These are phyloP conservation scores for Trichoderma harzianum DNA, from an alignment of 2,329 filamentous ascomycete species.

Conservation along the genomic window DNA sequence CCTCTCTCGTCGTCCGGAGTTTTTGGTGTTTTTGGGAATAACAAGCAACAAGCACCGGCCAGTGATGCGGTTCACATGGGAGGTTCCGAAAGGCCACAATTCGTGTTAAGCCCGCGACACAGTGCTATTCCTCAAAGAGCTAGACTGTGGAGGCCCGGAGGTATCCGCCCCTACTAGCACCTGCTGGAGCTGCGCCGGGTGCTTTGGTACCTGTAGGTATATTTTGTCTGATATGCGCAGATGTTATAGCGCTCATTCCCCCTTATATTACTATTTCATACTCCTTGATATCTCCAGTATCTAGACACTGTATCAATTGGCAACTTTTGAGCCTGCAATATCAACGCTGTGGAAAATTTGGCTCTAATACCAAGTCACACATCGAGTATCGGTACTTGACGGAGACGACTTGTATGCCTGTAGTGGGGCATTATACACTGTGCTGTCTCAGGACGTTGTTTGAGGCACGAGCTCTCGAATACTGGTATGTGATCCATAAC, in stretches of 20 bases:
- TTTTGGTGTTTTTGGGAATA: not conserved
- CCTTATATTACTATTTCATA: not conserved
- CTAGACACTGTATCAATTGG: not conserved
- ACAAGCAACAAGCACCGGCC: not conserved
- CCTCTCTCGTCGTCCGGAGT: constrained; percentile 17
- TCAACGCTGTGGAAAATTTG: not conserved
- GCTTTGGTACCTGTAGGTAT: not conserved
- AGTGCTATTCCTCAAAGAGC: constrained; percentile 10
- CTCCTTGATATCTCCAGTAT: not conserved
- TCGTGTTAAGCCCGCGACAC: constrained; percentile 16
- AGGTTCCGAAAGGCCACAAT: constrained; percentile 17
- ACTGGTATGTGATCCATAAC: not conserved
- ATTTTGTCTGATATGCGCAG: not conserved
- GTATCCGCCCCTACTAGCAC: not conserved
- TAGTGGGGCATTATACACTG: not conserved
- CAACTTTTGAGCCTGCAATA: not conserved
- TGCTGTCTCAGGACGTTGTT: not conserved
- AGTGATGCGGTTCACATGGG: constrained; percentile 5
- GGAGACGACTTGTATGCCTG: not conserved
- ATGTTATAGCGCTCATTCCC: not conserved
- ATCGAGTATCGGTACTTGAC: not conserved
- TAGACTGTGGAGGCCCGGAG: constrained; percentile 13
- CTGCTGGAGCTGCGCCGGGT: not conserved
- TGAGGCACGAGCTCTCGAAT: not conserved
- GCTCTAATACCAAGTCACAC: not conserved